Conservation (phyloP, 441 rosid genomes). For the Pelargonium australe region DNA sequence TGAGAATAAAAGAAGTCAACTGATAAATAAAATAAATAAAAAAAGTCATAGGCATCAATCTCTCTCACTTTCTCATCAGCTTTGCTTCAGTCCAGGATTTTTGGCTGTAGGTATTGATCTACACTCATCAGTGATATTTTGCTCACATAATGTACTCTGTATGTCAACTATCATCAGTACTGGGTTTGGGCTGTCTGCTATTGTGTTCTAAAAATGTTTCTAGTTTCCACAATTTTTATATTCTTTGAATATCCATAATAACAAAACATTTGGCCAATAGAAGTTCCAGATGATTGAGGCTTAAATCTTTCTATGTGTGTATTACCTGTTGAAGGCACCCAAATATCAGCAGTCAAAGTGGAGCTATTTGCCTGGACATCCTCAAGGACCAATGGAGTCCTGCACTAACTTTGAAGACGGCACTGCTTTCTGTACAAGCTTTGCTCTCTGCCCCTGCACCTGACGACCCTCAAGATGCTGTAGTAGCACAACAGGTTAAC, state of each 20-base stretch:
- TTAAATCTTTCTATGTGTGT: slow-evolving; percentile 12
- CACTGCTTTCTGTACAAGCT: slow-evolving; percentile 92
- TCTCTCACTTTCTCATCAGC: background rate
- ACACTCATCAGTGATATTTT: background rate
- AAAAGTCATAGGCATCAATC: background rate
- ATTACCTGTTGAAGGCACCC: slow-evolving; percentile 63
- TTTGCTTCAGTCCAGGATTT: background rate
- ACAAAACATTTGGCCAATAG: background rate
- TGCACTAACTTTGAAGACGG: slow-evolving; percentile 92
- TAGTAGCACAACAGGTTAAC: slow-evolving; percentile 89
- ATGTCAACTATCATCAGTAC: background rate
- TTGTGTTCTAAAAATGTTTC: background rate
- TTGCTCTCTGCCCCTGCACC: slow-evolving; percentile 89
- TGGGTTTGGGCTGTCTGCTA: background rate
- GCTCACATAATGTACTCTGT: background rate
- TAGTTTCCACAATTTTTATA: background rate
- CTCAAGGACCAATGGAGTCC: slow-evolving; percentile 99
- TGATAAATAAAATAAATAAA: no score
- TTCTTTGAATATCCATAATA: slow-evolving; percentile 1
- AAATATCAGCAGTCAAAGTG: slow-evolving; percentile 97
- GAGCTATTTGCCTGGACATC: slow-evolving; percentile 93
- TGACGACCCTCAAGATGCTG: slow-evolving; percentile 97
- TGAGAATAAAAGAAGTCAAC: background rate
- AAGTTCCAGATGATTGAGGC: slow-evolving; percentile 11
- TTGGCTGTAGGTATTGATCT: background rate